Base-by-base conservation (phyloP, 140 eudicot genomes). In the Artemisia princeps region DNA sequence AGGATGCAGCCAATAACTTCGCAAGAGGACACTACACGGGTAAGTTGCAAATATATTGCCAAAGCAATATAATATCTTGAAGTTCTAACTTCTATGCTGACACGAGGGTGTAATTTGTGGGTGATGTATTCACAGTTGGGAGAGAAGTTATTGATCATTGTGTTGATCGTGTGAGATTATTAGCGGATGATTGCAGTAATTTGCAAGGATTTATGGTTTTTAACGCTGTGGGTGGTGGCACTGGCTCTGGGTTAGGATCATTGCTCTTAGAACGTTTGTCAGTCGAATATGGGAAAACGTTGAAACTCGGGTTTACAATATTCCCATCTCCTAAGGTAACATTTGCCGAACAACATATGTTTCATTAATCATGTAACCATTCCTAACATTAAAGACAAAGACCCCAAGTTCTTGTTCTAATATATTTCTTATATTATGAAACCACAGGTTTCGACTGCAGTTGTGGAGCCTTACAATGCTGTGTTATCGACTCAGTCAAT, bases 1-100 rank as follows among this genome's bases (percentile, higher is more conserved):
- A 83, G 49, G 89, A 83, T 80, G 89, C 89, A 24, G 89, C 89
- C 56, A 83, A 80, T 64, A 80, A 80, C 75, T 80, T 83, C 62
- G 89, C 89, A 13, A 72, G 86, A 64, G 89, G 89, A 67, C 86
- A 80, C 60, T 83, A 83, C 75, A 83, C 89, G 13, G 83, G 86
- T 81, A 60, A 68, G 48, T 11, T 37, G 15, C 50, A 0, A n/a
- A 69, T 68, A 17, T 49, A 30, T n/a, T 30, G 11, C 24, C 30
- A 7, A 12, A 15, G 15, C 0, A 13, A 13, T 59, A 59, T 59
- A 33, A 33, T 6, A 33, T 33, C 4, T 33, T 33, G 42, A 37
- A 0, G 7, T 20, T 22, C 33, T 60, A 26, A 16, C 20, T 26
- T 13, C 6, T 11, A 2, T 1, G 23, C 22, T 55, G 24, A 8